Evolutionary conservation across 2,329 filamentous ascomycete genomes (phyloP).

Genomic region (Tolypocladium album): DNA sequence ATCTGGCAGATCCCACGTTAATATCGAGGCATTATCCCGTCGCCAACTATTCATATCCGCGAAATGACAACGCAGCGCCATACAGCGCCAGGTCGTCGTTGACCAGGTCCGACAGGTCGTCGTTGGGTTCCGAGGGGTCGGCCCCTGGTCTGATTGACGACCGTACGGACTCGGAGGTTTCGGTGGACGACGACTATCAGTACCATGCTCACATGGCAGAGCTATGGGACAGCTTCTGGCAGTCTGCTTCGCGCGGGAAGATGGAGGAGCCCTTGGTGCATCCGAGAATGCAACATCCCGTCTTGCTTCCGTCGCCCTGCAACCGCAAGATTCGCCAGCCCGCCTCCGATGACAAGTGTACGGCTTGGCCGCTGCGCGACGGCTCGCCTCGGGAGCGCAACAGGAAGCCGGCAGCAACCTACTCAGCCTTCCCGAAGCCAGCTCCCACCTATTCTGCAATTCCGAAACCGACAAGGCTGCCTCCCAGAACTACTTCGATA

Average conservation of each 20-base stretch:
- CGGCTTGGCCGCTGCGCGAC: constrained; percentile 16
- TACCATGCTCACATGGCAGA: constrained; percentile 33
- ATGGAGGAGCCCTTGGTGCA: constrained; percentile 6
- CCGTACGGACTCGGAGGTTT: constrained; percentile 37
- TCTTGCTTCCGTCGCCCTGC: constrained; percentile 18
- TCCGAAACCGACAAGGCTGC: constrained; percentile 19
- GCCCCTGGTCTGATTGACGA: constrained; percentile 40
- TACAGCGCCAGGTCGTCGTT: neutral
- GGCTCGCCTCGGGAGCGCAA: constrained; percentile 3
- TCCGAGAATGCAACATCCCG: constrained; percentile 19
- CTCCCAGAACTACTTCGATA: neutral
- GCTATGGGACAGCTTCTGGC: constrained; percentile 43
- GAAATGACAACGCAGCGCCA: constrained; percentile 12
- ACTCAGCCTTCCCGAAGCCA: constrained; percentile 5
- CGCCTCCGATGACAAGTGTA: constrained; percentile 6
- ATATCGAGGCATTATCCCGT: constrained; percentile 28
- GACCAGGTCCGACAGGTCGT: constrained; percentile 22
- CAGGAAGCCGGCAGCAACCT: constrained; percentile 3
- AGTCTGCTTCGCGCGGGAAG: constrained; percentile 5
- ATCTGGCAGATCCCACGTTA: constrained; percentile 25
- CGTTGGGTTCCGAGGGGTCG: constrained; percentile 34
- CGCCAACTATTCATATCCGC: constrained; percentile 30
- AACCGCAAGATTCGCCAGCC: constrained; percentile 12
- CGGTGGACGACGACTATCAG: constrained; percentile 39
- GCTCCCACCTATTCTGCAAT: constrained; percentile 30